Evolutionary conservation across 495 filamentous ascomycete genomes (phyloP), one percentile per base, ranked within the genome.

Genomic region (Annulohypoxylon nitens): DNA sequence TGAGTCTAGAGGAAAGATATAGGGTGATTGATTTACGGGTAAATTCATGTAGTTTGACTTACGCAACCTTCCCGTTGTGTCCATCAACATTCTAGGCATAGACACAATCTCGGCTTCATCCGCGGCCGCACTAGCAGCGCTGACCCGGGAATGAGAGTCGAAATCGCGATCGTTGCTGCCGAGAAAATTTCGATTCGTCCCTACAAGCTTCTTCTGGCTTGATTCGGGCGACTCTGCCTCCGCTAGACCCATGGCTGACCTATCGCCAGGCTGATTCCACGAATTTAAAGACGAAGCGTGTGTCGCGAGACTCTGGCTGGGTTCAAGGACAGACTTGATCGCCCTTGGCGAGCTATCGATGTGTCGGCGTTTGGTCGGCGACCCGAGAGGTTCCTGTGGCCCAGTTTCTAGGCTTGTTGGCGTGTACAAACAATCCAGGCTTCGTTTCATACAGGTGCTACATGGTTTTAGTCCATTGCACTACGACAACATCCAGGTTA

Each of bases 401-500:
- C 74, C 74, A 25, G 75, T 64, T 45, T 80, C 78, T 34, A 69
- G 61, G 45, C 61, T 75, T n/a, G 73, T 78, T 45, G 82, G 59
- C n/a, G 81, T 81, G 75, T 87, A 88, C 37, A 80, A 68, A 67
- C 86, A 88, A 9, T 83, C 83, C 70, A 91, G 83, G 69, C 81
- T 83, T 67, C 89, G 84, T 76, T 88, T 88, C 23, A 84, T 71
- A 82, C 90, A 93, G 26, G 90, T 92, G 57, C 88, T 88, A 75
- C 91, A 93, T 26, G 90, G 91, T 62, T 87, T 87, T 64, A 88
- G 78, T 58, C 91, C 91, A 80, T 93, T 91, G 80, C 91, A 93
- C 87, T 90, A 72, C 47, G 48, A 67, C 47, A 23, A 64, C 7
- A 43, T 33, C 48, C 26, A 65, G 23, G 59, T 75, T 72, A 75